Base-by-base conservation (phyloP, 192 early-diverging fungal genomes). In the Coemansia sp. region DNA sequence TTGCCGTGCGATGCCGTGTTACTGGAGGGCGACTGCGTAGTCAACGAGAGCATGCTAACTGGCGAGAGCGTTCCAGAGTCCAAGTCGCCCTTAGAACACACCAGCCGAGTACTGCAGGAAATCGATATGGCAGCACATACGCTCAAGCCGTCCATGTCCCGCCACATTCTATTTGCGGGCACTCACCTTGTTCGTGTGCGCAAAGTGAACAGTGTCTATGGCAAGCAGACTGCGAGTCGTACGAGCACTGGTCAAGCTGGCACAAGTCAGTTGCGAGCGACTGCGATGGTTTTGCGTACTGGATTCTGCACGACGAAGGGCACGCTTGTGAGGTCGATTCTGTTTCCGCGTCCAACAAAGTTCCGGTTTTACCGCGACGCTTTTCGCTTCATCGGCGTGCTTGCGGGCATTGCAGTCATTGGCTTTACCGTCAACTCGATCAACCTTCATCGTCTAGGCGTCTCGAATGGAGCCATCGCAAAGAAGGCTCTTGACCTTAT, bases 1-100 rank as follows among this genome's bases (percentile, higher is more conserved):
- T 82, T 96, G 22, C 96, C 98, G 0, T 98, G 96, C 75, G 98
- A 99, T 55, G 93, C 92, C 11, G 74, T 98, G 22, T 81, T 99
- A 3, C 79, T 98, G 6, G 86, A 92, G 20, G 98, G 98, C 31
- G 94, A 95, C 70, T 97, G 95, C 71, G 97, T 99, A 60, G 90
- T 98, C 46, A 97, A 98, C 82, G 98, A 98, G 81, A 93, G 89
- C 70, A 97, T 99, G 95, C 87, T 99, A 22, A 99, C 98, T 5
- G 98, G 98, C 29, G 98, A 99, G 77, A 94, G 93, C 38, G 86
- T 97, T 0, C 95, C 97, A 6, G 95, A 98, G 22, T 93, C 92
- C 24, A 99, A 99, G 74, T 78, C 79, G 6, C 89, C 95, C 1
- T 86, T 96, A 6, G 69, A 46, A 3, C 31, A 22, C 6, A 36